Base-by-base conservation (phyloP, 2,329 filamentous ascomycete genomes). In the Dothideomycetes sp. region DNA sequence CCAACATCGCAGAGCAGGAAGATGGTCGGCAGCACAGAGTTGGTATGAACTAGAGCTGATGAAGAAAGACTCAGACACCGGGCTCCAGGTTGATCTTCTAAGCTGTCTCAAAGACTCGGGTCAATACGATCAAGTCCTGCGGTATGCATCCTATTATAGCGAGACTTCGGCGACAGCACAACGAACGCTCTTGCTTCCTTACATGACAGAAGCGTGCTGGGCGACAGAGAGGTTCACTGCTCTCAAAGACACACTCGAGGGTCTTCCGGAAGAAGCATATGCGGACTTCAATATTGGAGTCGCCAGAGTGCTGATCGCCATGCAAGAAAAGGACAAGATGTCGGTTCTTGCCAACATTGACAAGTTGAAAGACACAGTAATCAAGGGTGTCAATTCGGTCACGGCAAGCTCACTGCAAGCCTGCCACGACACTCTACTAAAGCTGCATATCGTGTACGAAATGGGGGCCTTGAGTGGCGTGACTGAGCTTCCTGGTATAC, bases 51-150 rank as follows among this genome's bases (percentile, higher is more conserved):
- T 94, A 49, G 81, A 88, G 48, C 70, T 96, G 23, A 29, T 27
- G 17, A 43, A 45, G 15, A 73, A 82, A 32, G 88, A 89, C 0
- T 70, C 80, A 39, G 81, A 94, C 55, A 58, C 74, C 13, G 82
- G 93, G 43, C 72, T 84, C 10, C 88, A 95, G 57, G 70, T 84
- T 43, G 84, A 93, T 52, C 71, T 98, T 24, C 68, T 98, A 40
- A 83, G 80, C 20, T 96, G 91, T 53, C 69, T 98, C 8, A 88
- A 87, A 56, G 87, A 95, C 58, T 94, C 88, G n/a, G 91, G 89
- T 0, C 91, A 96, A 58, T 82, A 23, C 16, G 44, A 45, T 36
- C 43, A 48, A 28, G 42, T 44, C 13, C 25, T 44, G 34, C 40
- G 32, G 6, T 42, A 42, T 16, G 40, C 40, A 19, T 30, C 40